Evolutionary conservation across 331 rosid genomes (phyloP).

Genomic region (Arachis monticola): DNA sequence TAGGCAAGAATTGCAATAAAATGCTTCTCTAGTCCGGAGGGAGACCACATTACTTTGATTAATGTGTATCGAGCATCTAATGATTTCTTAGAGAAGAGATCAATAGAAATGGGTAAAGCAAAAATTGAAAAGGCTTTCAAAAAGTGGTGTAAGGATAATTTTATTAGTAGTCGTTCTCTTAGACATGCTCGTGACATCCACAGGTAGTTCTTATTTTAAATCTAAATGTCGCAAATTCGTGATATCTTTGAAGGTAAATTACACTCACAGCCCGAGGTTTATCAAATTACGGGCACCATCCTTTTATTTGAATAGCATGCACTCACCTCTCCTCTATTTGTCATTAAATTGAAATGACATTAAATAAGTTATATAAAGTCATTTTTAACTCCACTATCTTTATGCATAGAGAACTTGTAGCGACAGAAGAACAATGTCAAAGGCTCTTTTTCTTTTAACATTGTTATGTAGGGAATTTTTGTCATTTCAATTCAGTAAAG

Average conservation of each 20-base stretch:
- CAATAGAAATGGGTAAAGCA: slow-evolving; percentile 50
- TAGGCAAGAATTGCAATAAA: slow-evolving; percentile 79
- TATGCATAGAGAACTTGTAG: too few relatives aligned
- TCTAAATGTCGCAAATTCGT: neutral
- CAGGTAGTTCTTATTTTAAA: slow-evolving; percentile 51
- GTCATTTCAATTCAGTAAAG: too few relatives aligned
- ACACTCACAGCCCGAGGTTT: too few relatives aligned
- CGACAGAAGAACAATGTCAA: too few relatives aligned
- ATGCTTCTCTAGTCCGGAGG: slow-evolving; percentile 81
- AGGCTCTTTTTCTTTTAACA: too few relatives aligned
- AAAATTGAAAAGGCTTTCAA: slow-evolving; percentile 32
- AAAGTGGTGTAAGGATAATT: slow-evolving; percentile 96
- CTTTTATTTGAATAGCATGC: too few relatives aligned
- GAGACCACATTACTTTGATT: slow-evolving; percentile 86
- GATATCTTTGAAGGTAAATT: neutral
- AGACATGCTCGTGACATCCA: slow-evolving; percentile 89
- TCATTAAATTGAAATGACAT: too few relatives aligned
- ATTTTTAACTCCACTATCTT: too few relatives aligned
- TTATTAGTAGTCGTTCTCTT: slow-evolving; percentile 79
- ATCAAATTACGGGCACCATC: too few relatives aligned
- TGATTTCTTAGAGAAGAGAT: slow-evolving; percentile 71
- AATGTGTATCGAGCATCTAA: slow-evolving; percentile 75
- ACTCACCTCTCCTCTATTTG: too few relatives aligned
- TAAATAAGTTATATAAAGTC: too few relatives aligned
- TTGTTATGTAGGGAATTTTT: too few relatives aligned